Conservation (phyloP, 139 green algal genomes). For the Pleodorina starrii region DNA sequence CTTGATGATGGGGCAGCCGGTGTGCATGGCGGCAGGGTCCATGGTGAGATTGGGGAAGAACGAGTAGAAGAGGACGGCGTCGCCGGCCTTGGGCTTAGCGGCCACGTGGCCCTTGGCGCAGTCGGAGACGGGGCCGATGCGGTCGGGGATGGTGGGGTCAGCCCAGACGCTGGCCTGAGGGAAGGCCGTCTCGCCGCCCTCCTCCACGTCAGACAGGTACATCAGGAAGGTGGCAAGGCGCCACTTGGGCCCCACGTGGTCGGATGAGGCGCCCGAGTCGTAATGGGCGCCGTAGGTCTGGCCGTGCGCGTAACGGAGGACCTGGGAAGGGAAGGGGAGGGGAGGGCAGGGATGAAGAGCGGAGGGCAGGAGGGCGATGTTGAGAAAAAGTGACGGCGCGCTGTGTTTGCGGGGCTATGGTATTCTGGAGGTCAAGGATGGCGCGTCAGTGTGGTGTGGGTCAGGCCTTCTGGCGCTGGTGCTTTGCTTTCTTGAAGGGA, state of each 20-base stretch:
- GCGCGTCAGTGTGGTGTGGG: no score
- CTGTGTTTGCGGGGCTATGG: no score
- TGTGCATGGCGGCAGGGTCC: constrained; percentile 62
- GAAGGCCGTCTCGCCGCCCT: constrained; percentile 77
- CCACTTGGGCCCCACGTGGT: constrained; percentile 55
- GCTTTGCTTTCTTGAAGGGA: no score
- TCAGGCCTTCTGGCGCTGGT: no score
- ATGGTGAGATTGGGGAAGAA: constrained; percentile 55
- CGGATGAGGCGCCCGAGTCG: constrained; percentile 54
- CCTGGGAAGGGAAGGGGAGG: no score
- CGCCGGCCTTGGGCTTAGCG: constrained; percentile 69
- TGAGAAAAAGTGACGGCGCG: no score
- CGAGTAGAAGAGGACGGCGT: constrained; percentile 69
- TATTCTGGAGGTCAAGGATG: no score
- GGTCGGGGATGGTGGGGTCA: constrained; percentile 51
- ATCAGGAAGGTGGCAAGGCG: constrained; percentile 78
- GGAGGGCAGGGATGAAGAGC: no score
- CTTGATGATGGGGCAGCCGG: constrained; percentile 61
- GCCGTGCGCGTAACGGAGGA: constrained; percentile 64
- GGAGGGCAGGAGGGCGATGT: no score
- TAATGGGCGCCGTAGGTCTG: constrained; percentile 75
- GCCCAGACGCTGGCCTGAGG: constrained; percentile 65
- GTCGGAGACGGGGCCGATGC: constrained; percentile 62
- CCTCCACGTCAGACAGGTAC: constrained; percentile 76
- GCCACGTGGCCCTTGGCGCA: constrained; percentile 78